A percentile compares a stretch with the other conserved stretches of the same genome.
phyloP scores from a whole-genome alignment of 2,329 filamentous ascomycete genomes.

The Claviceps sp. region DNA sequence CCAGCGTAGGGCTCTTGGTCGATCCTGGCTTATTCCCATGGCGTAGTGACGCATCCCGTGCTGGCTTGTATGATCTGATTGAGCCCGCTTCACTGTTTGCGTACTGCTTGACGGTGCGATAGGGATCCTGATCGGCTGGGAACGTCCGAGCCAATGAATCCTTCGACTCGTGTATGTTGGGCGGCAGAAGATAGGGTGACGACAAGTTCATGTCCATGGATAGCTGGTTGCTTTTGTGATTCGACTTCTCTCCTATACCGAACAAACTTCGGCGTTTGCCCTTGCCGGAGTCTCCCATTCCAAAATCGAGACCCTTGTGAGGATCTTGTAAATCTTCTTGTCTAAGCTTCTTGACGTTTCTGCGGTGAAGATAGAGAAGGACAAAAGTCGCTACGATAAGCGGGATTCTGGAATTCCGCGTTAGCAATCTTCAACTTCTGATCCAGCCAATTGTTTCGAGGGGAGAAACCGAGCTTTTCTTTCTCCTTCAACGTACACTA shows the following conservation, averaged over 20 bases:
- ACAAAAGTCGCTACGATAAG: conserved; percentile 52
- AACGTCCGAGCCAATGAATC: conserved; percentile 74
- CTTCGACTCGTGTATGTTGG: conserved; percentile 60
- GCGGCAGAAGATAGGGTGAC: conserved; percentile 89
- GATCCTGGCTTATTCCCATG: conserved; percentile 26
- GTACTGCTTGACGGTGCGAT: conserved; percentile 50
- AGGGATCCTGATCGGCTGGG: conserved; percentile 68
- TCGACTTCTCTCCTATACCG: conserved; percentile 45
- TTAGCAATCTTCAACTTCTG: neutral
- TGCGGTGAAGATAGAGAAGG: conserved; percentile 65
- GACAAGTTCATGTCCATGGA: conserved; percentile 64
- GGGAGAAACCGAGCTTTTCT: too few relatives aligned
- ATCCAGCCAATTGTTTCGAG: neutral
- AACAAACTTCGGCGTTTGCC: conserved; percentile 22
- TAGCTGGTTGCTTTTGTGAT: conserved; percentile 36
- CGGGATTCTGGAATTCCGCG: conserved; percentile 49
- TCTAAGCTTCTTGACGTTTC: conserved; percentile 56
- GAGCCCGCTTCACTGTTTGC: conserved; percentile 43
- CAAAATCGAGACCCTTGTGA: conserved; percentile 87
- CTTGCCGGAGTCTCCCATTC: conserved; percentile 46
- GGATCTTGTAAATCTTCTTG: conserved; percentile 75
- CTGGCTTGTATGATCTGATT: conserved; percentile 35
- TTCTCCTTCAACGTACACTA: conserved; percentile 44
- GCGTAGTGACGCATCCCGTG: conserved; percentile 29
- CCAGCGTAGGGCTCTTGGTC: conserved; percentile 11